These are phyloP conservation scores for Bathelium albidoporum DNA, from an alignment of 495 filamentous ascomycete genomes.

Conservation along the genomic window DNA sequence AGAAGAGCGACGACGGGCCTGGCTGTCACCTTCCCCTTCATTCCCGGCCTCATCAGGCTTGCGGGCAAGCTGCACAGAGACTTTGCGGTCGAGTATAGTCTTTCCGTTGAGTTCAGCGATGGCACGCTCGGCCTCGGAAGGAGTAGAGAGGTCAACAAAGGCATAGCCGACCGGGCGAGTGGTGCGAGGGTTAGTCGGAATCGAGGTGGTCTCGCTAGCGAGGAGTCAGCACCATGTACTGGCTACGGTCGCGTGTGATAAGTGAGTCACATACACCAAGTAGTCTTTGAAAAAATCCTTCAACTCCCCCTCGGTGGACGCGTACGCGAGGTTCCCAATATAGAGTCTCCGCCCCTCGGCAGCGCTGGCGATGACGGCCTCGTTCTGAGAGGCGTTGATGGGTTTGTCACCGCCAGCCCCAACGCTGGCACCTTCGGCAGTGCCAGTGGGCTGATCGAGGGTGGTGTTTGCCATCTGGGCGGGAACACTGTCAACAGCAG, in stretches of 20 bases:
- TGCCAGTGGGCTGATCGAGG: constrained; percentile 40
- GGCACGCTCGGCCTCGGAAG: constrained; percentile 85
- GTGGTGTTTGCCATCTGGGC: constrained; percentile 70
- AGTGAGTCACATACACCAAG: constrained; percentile 73
- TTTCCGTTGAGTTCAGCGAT: constrained; percentile 91
- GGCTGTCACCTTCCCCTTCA: constrained; percentile 48
- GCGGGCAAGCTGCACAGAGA: constrained; percentile 94
- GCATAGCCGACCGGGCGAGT: constrained; percentile 96
- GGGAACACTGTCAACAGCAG: constrained; percentile 65
- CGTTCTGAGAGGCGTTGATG: constrained; percentile 53
- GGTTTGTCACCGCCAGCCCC: constrained; percentile 32
- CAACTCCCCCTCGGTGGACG: constrained; percentile 99
- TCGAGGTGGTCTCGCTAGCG: constrained; percentile 89
- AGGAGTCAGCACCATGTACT: neutral
- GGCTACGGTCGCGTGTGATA: neutral
- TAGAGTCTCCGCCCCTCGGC: constrained; percentile 98
- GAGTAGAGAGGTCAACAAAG: constrained; percentile 94
- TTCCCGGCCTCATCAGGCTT: constrained; percentile 84
- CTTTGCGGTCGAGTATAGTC: constrained; percentile 94
- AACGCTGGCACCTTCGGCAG: constrained; percentile 25
- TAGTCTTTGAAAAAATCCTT: constrained; percentile 98
- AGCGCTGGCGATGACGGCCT: constrained; percentile 89
- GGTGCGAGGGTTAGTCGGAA: constrained; percentile 97
- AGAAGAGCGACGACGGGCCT: constrained; percentile 37
- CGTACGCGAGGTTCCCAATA: constrained; percentile 99